Evolutionary conservation across 352 stramenopile species (phyloP).

Genomic region (Vaucheria bursata): DNA sequence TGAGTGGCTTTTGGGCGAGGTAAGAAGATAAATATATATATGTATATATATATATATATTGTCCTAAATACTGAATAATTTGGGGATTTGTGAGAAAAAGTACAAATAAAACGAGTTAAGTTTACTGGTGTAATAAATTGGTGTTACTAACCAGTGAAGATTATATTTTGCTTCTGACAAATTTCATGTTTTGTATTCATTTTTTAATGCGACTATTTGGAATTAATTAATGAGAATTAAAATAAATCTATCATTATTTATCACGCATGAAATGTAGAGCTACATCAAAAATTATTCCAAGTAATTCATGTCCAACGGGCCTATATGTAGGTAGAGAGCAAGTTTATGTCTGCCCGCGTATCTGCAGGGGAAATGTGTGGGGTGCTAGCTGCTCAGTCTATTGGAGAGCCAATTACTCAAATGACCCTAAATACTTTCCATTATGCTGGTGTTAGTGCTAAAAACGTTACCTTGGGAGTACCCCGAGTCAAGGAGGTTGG

Average conservation of each 20-base stretch:
- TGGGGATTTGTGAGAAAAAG: not conserved
- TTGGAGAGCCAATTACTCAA: conserved; percentile 97
- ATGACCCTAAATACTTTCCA: conserved; percentile 99
- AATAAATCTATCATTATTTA: no score
- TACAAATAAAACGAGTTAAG: no score
- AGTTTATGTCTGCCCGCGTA: conserved; percentile 74
- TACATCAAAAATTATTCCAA: no score
- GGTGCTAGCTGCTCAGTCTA: conserved; percentile 95
- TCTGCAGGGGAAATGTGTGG: conserved; percentile 94
- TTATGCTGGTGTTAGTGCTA: conserved; percentile 92
- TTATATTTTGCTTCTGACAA: no score
- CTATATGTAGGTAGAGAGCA: conserved; percentile 89
- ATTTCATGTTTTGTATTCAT: no score
- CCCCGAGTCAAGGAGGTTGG: conserved; percentile 87
- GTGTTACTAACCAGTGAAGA: no score
- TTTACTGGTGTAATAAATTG: no score
- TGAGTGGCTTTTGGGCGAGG: conserved; percentile 62
- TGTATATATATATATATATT: no score
- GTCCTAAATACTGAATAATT: not conserved
- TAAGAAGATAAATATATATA: conserved; percentile 20
- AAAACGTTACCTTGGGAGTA: conserved; percentile 99
- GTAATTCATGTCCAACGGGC: no score
- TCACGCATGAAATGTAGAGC: no score
- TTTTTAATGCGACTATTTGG: no score
- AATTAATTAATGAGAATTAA: no score